Conservation (phyloP, 441 rosid species). For the Mallotus repandus region DNA sequence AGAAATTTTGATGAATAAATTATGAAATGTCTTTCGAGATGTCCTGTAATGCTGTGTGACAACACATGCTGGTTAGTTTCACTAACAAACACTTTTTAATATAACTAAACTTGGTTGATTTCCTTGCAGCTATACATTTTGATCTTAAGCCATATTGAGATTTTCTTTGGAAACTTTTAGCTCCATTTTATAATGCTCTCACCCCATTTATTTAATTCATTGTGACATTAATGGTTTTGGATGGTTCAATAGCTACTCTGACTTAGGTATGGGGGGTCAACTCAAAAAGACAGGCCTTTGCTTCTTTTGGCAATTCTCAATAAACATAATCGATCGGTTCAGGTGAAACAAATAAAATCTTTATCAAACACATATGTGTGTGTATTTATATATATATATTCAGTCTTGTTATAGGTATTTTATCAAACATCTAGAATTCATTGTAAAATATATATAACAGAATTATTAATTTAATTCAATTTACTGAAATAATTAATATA, state of each 20-base stretch:
- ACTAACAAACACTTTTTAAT: too few species aligned
- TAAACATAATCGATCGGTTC: too few species aligned
- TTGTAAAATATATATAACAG: too few species aligned
- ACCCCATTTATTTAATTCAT: conserved; percentile 35
- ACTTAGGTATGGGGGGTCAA: conserved; percentile 73
- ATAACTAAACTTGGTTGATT: not conserved
- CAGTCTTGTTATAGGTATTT: too few species aligned
- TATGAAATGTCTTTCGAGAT: too few species aligned
- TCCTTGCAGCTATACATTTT: not conserved
- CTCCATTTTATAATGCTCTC: conserved; percentile 21
- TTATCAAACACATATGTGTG: too few species aligned
- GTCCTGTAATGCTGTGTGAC: too few species aligned
- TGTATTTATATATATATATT: too few species aligned
- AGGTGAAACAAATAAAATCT: too few species aligned
- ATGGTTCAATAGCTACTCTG: conserved; percentile 75
- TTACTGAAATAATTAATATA: too few species aligned
- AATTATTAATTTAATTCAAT: too few species aligned
- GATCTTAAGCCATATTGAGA: not conserved
- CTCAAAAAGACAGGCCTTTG: conserved; percentile 59
- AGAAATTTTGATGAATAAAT: not conserved
- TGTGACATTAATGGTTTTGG: conserved; percentile 44
- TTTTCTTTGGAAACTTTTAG: conserved; percentile 6
- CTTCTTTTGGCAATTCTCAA: conserved; percentile 66
- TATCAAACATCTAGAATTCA: too few species aligned
- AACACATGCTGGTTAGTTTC: not conserved